These are phyloP conservation scores for Cadophora sp. DNA, from an alignment of 2,329 filamentous ascomycete genomes.

Conservation along the genomic window DNA sequence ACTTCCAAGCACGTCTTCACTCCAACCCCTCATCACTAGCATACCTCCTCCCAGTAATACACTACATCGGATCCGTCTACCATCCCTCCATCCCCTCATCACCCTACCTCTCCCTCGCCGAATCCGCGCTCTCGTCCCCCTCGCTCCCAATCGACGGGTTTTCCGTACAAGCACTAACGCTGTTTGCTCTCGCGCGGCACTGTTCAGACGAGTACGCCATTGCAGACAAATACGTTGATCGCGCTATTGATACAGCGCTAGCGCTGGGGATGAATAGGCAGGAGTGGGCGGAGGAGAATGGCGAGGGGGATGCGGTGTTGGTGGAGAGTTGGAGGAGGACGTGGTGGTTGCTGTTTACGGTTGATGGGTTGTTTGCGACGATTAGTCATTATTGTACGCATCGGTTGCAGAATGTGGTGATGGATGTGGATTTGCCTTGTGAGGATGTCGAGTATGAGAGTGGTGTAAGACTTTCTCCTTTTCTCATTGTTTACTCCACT, in stretches of 20 bases:
- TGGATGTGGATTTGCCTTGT: constrained; percentile 67
- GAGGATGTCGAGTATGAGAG: constrained; percentile 63
- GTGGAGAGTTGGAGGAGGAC: constrained; percentile 71
- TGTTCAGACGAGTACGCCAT: constrained; percentile 41
- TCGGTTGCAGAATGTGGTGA: constrained; percentile 53
- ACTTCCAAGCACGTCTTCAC: constrained; percentile 39
- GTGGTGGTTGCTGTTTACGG: constrained; percentile 73
- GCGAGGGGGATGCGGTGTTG: constrained; percentile 52
- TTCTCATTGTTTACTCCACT: background rate
- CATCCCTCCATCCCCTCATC: background rate
- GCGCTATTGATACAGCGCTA: constrained; percentile 63
- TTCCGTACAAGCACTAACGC: constrained; percentile 45
- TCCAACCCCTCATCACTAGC: constrained; percentile 41
- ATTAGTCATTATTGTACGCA: constrained; percentile 41
- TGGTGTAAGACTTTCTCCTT: constrained; percentile 42
- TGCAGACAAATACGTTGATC: constrained; percentile 44
- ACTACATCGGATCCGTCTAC: constrained; percentile 45
- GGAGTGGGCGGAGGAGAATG: constrained; percentile 57
- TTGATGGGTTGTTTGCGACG: constrained; percentile 57
- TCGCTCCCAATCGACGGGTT: constrained; percentile 34
- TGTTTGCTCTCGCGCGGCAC: constrained; percentile 47
- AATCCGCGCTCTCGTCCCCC: constrained; percentile 11
- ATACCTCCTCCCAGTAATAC: constrained; percentile 41
- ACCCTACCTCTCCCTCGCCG: constrained; percentile 9
- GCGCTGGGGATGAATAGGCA: constrained; percentile 63